phyloP scores from a whole-genome alignment of 73 alveolate genomes.

The Halteria grandinella region DNA sequence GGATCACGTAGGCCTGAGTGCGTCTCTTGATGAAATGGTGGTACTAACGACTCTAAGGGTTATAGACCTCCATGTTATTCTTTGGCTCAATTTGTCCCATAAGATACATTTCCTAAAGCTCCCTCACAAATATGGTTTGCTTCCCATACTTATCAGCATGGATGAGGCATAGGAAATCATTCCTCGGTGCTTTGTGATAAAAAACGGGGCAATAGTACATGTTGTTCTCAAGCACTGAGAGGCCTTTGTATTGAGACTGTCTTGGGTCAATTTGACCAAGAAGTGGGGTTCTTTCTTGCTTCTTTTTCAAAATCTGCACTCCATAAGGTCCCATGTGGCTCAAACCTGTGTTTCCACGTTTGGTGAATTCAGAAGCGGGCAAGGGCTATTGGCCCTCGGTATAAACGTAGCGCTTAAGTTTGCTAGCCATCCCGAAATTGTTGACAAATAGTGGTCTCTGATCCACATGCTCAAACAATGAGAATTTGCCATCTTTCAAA shows the following conservation, averaged over 20 bases:
- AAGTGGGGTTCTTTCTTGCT: slow-evolving; percentile 82
- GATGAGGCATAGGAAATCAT: slow-evolving; percentile 89
- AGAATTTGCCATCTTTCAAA: slow-evolving; percentile 84
- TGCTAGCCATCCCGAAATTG: slow-evolving; percentile 91
- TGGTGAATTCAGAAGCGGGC: slow-evolving; percentile 61
- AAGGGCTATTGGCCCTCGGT: slow-evolving; percentile 68
- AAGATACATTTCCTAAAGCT: slow-evolving; percentile 87
- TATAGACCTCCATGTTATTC: slow-evolving; percentile 91
- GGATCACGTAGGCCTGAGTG: slow-evolving; percentile 90
- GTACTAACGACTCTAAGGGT: slow-evolving; percentile 94
- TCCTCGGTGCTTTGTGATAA: slow-evolving; percentile 80
- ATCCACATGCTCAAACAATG: slow-evolving; percentile 89
- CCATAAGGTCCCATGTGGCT: slow-evolving; percentile 91
- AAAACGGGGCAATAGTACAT: slow-evolving; percentile 96
- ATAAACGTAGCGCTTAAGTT: slow-evolving; percentile 79
- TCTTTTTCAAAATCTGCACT: slow-evolving; percentile 71
- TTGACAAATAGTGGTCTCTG: slow-evolving; percentile 86
- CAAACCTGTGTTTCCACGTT: slow-evolving; percentile 58
- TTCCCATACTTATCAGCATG: slow-evolving; percentile 86
- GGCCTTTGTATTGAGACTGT: slow-evolving; percentile 53
- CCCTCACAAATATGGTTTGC: slow-evolving; percentile 83
- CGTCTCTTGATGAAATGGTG: slow-evolving; percentile 86
- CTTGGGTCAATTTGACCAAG: slow-evolving; percentile 85
- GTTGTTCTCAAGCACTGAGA: slow-evolving; percentile 87
- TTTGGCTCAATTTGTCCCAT: slow-evolving; percentile 98